Percentiles rank a stretch among this genome's conserved stretches.
Conservation (phyloP, 352 stramenopile genomes). For the Pythium aphanidermatum region DNA sequence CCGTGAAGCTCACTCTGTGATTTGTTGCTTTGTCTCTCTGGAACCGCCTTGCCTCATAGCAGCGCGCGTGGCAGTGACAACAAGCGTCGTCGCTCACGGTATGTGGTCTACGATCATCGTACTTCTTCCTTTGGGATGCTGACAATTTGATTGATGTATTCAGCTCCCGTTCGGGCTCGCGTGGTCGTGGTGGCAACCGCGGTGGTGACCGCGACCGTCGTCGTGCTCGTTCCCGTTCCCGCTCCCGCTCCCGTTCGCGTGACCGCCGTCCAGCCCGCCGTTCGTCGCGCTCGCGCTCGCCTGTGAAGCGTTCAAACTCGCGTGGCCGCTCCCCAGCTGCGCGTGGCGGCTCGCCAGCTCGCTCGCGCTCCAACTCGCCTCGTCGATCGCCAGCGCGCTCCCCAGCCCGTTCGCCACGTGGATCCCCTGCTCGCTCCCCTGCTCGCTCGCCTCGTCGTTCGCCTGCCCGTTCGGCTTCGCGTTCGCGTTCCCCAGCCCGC, state of each 20-base stretch:
- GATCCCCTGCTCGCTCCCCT: constrained; percentile 34
- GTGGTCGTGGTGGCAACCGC: constrained; percentile 16
- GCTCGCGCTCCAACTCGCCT: constrained; percentile 34
- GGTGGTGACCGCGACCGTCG: constrained; percentile 1
- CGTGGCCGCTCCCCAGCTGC: constrained; percentile 16
- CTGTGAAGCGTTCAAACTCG: constrained; percentile 33
- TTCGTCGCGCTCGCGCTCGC: constrained; percentile 36
- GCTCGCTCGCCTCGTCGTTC: constrained; percentile 30
- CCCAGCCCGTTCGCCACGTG: constrained; percentile 23
- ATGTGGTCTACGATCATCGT: constrained; percentile 4
- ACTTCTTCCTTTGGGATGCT: not conserved
- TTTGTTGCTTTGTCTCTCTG: not conserved
- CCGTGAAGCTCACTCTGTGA: not conserved
- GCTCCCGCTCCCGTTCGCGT: constrained; percentile 41
- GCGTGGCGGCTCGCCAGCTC: constrained; percentile 30
- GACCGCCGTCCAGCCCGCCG: constrained; percentile 20
- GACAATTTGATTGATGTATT: not conserved
- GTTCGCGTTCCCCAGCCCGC: constrained; percentile 31
- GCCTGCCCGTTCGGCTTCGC: constrained; percentile 21
- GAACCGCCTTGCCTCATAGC: too few relatives aligned
- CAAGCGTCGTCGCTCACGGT: constrained; percentile 13
- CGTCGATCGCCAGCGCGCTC: constrained; percentile 36
- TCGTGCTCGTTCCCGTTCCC: constrained; percentile 1
- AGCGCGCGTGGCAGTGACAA: constrained; percentile 3
- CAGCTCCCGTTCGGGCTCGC: constrained; percentile 39